These are phyloP conservation scores for Diaporthe sp. DNA, from an alignment of 2,329 filamentous ascomycete species.

Conservation along the genomic window DNA sequence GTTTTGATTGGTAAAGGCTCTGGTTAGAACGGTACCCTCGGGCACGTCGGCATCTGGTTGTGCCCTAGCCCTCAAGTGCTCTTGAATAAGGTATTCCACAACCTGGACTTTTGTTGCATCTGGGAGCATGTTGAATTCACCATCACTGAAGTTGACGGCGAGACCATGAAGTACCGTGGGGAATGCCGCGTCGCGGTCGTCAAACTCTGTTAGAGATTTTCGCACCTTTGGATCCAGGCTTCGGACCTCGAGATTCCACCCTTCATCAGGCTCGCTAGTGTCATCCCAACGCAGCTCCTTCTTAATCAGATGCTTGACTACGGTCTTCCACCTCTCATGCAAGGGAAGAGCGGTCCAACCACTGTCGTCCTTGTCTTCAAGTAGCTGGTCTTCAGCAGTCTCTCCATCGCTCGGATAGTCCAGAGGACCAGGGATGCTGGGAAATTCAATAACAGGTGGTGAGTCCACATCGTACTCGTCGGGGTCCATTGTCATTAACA, in stretches of 20 bases:
- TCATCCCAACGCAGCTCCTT: background rate
- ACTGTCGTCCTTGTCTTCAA: background rate
- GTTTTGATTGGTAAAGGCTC: background rate
- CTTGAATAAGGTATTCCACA: background rate
- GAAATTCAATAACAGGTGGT: background rate
- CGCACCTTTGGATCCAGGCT: background rate
- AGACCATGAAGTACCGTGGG: conserved; percentile 16
- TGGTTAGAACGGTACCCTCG: conserved; percentile 15
- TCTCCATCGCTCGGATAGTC: background rate
- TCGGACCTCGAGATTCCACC: background rate
- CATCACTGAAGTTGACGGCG: background rate
- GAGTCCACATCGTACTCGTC: background rate
- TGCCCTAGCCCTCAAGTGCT: background rate
- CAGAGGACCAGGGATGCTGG: background rate
- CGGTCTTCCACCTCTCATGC: background rate
- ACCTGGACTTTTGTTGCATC: background rate
- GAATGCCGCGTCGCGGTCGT: background rate
- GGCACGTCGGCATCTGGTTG: background rate
- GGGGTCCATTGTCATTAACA: too few relatives aligned
- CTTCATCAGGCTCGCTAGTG: background rate
- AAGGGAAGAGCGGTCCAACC: background rate
- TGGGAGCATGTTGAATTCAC: background rate
- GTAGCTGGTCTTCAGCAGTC: background rate
- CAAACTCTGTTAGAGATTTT: background rate
- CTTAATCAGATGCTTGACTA: background rate